phyloP scores from a whole-genome alignment of 345 rosid species.

The Boechera stricta region DNA sequence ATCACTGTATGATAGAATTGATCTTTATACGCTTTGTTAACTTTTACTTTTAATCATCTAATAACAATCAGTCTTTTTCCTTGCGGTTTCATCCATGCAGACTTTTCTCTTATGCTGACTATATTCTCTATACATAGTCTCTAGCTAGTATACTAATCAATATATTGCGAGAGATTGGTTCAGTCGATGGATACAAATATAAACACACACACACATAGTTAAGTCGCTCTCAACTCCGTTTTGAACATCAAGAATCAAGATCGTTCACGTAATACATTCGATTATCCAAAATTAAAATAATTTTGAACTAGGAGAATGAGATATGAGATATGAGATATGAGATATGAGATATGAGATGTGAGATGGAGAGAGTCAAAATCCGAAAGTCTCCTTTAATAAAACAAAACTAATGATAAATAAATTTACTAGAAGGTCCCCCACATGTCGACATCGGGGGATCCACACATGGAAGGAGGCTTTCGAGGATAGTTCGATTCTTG shows the following conservation, averaged over 20 bases:
- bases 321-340: background rate
- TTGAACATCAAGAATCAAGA: background rate
- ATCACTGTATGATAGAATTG: background rate
- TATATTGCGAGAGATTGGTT: background rate
- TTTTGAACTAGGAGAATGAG: background rate
- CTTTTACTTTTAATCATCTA: background rate
- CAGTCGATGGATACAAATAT: background rate
- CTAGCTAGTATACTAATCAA: background rate
- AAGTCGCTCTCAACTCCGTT: background rate
- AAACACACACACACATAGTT: background rate
- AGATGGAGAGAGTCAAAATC: background rate
- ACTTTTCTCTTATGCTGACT: background rate
- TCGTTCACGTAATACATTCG: background rate
- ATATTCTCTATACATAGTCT: background rate
- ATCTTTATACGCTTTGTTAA: background rate
- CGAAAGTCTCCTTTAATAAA: background rate
- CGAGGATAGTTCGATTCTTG: constrained; percentile 26
- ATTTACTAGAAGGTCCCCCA: background rate
- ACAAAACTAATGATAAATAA: background rate
- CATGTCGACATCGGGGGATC: background rate
- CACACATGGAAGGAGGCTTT: constrained; percentile 10
- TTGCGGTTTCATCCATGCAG: background rate
- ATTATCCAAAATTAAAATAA: background rate
- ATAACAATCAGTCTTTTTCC: background rate
- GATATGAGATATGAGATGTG: background rate